Base-by-base conservation (phyloP, 805 yeast species). In the Zygosaccharomyces lentus region DNA sequence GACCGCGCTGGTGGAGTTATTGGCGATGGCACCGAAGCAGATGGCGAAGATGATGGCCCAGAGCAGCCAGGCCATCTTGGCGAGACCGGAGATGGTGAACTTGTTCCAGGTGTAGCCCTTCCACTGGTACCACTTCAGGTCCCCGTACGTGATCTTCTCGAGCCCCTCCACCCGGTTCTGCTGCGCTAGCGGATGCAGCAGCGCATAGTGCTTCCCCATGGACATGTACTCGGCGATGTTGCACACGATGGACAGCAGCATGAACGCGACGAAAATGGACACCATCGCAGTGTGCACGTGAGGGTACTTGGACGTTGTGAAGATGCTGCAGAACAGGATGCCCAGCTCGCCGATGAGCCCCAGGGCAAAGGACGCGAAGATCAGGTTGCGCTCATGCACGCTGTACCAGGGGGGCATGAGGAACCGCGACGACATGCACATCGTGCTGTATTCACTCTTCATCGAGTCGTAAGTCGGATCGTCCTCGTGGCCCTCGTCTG, bases 271-370 rank as follows among this genome's bases (percentile, higher is more conserved):
- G 61, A 89, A 90, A 10, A 89, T 72, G 1, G 71, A 80, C 39
- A 90, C 84, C 82, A 87, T 82, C 9, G 82, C 63, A 37, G 77
- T 56, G 62, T 84, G 91, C 1, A 62, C 88, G 6, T 56, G 59
- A 40, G 73, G 80, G 66, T 74, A 82, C 24, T 59, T 57, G 27
- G 76, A 73, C 36, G 88, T 83, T 55, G 84, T 81, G 67, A 87
- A 82, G 47, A 86, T 79, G 0, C 95, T 65, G 42, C 87, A 88
- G 54, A 88, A 71, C 32, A 87, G 60, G 35, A 90, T 78, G 4
- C 90, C 93, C 31, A 86, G 59, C 63, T 84, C 83, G 25, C 91
- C 89, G 24, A 80, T 64, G 1, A 67, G 55, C 1, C 81, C 85
- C 15, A 69, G 61, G 1, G 69, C 60, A 16, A 80, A 58, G 1